Evolutionary conservation across 192 early-diverging fungal genomes (phyloP).

Genomic region (Cladochytrium replicatum): DNA sequence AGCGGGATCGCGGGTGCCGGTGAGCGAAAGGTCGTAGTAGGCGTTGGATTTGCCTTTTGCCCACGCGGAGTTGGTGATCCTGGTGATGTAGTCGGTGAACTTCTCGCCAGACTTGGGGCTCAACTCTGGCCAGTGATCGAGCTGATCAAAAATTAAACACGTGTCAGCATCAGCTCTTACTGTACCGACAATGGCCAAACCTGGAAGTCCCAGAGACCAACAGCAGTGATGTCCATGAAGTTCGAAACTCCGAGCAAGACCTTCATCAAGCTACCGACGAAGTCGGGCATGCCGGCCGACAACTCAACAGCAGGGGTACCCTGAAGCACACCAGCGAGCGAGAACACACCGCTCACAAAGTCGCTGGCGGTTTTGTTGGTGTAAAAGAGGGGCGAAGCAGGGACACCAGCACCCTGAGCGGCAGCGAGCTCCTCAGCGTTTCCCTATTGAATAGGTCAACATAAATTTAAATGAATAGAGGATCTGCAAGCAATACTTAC

Average conservation of each 20-base stretch:
- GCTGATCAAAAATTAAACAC: too few species aligned
- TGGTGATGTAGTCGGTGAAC: conserved; percentile 1
- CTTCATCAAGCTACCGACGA: conserved; percentile 1
- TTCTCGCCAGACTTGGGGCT: conserved; percentile 1
- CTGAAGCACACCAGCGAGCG: conserved; percentile 12
- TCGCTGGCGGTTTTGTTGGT: conserved; percentile 13
- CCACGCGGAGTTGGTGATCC: conserved; percentile 8
- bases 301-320: conserved; percentile 10
- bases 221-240: neutral
- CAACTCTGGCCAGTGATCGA: conserved; percentile 15
- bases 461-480: too few species aligned
- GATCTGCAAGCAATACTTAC: too few species aligned
- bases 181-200: too few species aligned
- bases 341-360: conserved; percentile 5
- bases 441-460: too few species aligned
- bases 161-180: too few species aligned
- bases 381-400: conserved; percentile 13
- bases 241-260: conserved; percentile 11
- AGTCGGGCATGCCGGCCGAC: too few species aligned
- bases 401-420: conserved; percentile 1
- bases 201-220: conserved; percentile 14
- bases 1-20: neutral
- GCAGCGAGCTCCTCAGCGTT: conserved; percentile 8
- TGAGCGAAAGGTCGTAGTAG: conserved; percentile 9
- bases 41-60: conserved; percentile 6